Evolutionary conservation across 2,329 filamentous ascomycete species (phyloP).

Genomic region (Akanthomyces lecanii): DNA sequence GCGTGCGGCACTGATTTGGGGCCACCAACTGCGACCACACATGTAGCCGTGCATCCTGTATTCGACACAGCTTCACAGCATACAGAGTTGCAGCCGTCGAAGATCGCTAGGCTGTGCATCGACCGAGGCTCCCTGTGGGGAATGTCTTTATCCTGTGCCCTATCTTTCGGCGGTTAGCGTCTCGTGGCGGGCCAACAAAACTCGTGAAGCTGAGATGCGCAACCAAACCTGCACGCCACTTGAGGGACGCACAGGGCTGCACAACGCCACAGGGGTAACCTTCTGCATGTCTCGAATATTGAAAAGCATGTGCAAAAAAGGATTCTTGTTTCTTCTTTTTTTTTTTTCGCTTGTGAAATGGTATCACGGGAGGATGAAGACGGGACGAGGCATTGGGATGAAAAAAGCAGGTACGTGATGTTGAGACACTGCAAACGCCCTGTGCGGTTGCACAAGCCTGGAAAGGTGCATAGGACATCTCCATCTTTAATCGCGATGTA

Average conservation of each 20-base stretch:
- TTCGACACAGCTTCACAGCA: background rate
- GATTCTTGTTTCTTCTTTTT: too few species aligned
- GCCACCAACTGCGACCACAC: background rate
- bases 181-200: background rate
- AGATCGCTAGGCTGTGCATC: background rate
- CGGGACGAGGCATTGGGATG: background rate
- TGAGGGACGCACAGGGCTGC: conserved; percentile 1
- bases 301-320: background rate
- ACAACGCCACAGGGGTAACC: conserved; percentile 9
- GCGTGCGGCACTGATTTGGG: background rate
- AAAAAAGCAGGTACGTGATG: background rate
- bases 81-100: background rate
- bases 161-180: background rate
- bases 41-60: conserved; percentile 3
- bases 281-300: background rate
- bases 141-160: background rate
- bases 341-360: conserved; percentile 3
- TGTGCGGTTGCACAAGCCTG: too few species aligned
- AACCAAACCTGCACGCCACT: background rate
- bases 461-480: background rate
- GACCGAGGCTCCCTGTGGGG: conserved; percentile 1
- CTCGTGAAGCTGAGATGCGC: background rate
- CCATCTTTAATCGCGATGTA: background rate
- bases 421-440: background rate
- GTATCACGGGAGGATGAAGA: background rate